A percentile compares a stretch with the other conserved stretches of the same genome.
These are phyloP conservation scores for Aspergillus ustus DNA, from an alignment of 2,329 filamentous ascomycete genomes.

Conservation along the genomic window DNA sequence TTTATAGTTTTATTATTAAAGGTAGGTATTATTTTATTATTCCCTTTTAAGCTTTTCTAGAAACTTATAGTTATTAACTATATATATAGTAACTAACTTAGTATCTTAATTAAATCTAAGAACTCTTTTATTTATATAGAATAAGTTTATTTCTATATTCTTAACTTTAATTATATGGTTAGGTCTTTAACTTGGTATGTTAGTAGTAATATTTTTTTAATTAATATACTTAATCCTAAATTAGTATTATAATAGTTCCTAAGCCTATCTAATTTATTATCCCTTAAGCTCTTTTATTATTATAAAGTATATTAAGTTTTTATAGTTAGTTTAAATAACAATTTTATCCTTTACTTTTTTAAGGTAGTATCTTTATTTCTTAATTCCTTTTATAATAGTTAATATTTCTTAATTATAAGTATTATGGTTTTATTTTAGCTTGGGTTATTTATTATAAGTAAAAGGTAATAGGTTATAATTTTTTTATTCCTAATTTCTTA, in stretches of 20 bases:
- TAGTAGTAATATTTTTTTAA: conserved; percentile 8
- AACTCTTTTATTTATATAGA: neutral
- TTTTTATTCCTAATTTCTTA: conserved; percentile 1
- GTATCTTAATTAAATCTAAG: neutral
- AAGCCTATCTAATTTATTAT: neutral
- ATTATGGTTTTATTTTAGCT: conserved; percentile 11
- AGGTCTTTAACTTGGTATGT: neutral
- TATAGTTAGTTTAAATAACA: conserved; percentile 6
- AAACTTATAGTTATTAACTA: conserved; percentile 5
- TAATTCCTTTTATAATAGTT: conserved; percentile 9
- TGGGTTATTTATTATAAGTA: neutral
- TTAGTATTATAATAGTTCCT: neutral
- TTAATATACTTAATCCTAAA: conserved; percentile 14
- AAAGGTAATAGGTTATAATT: conserved; percentile 1
- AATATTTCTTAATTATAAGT: conserved; percentile 6
- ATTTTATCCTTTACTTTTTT: neutral
- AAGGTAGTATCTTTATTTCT: conserved; percentile 4
- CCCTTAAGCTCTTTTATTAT: neutral
- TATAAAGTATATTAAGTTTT: conserved; percentile 1
- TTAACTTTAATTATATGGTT: conserved; percentile 9
- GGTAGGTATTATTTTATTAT: neutral
- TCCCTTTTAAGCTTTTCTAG: neutral
- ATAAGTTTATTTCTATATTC: neutral
- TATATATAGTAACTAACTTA: neutral
- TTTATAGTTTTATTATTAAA: neutral